phyloP scores from a whole-genome alignment of 2,329 filamentous ascomycete species.

The Neopestalotiopsis sp. region DNA sequence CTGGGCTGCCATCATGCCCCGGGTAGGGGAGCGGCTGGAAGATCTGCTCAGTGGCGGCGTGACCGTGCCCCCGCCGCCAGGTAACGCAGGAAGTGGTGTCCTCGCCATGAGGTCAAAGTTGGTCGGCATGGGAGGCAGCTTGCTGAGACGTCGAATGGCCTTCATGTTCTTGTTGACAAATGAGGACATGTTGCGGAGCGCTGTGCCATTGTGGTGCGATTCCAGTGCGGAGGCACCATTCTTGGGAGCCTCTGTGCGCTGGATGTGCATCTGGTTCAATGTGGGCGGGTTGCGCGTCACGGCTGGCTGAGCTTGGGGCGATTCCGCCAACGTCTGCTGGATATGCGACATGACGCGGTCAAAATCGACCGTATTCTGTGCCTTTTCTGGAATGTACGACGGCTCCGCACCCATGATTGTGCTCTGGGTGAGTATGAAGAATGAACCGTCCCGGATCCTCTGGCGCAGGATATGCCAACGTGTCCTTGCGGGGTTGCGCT shows the following conservation, averaged over 20 bases:
- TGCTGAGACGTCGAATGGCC: conserved; percentile 47
- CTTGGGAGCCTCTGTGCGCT: conserved; percentile 35
- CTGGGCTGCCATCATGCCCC: background rate
- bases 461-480: conserved; percentile 56
- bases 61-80: conserved; percentile 17
- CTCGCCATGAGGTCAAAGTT: conserved; percentile 35
- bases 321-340: conserved; percentile 37
- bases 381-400: conserved; percentile 29
- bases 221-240: conserved; percentile 44
- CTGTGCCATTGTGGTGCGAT: conserved; percentile 45
- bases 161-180: conserved; percentile 50
- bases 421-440: conserved; percentile 52
- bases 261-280: conserved; percentile 48
- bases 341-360: conserved; percentile 50
- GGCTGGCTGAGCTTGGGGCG: conserved; percentile 26
- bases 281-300: conserved; percentile 30
- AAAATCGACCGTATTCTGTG: conserved; percentile 46
- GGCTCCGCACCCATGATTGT: conserved; percentile 35
- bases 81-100: conserved; percentile 18
- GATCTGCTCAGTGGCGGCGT: conserved; percentile 41
- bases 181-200: conserved; percentile 48
- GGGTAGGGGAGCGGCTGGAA: conserved; percentile 34
- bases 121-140: conserved; percentile 39
- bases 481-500: conserved; percentile 56
- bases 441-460: conserved; percentile 53